Evolutionary conservation across 345 rosid genomes (phyloP), one percentile per base, ranked within the genome.

Genomic region (Syzygium aqueum): DNA sequence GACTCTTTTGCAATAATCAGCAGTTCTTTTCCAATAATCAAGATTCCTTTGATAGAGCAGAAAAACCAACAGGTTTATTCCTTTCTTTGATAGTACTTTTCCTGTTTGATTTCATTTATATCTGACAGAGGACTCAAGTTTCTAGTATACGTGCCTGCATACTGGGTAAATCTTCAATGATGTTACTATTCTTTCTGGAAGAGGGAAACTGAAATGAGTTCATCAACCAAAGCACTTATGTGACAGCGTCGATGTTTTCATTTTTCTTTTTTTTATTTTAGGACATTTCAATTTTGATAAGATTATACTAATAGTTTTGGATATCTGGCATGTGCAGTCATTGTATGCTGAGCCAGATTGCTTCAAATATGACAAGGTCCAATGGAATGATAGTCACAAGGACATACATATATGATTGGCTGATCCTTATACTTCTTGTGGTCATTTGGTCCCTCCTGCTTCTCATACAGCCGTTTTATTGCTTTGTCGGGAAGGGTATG

Each of bases 401-500:
- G 93, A 91, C 89, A 30, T 93, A 92, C 88, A 92, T 88, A 94
- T 94, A 94, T 87, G 99, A 96, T 90, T 95, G 99, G 98, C 92
- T 95, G 80, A 90, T 94, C 86, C 94, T 97, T 73, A 49, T 93
- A 87, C 87, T 96, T 83, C 98, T 97, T 85, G 89, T 89, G 86
- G 87, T 91, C 85, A 87, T 95, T 22, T 94, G 88, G 57, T 73
- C 85, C 80, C 46, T 89, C 80, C 93, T 95, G 88, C 86, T 85
- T 88, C 50, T 91, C 43, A 89, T 95, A 28, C 94, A 93, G 87
- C 99, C 99, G 25, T 97, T 95, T 91, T 94, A 94, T 90, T 96
- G 98, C 77, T 97, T 89, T 90, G 96, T 97, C 30, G 97, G 99
- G 52, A 94, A 95, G 89, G 97, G 96, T 90, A 95, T 97, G 99